These are phyloP conservation scores for Chlorokybus atmophyticus DNA, from an alignment of 139 green algal genomes.

Conservation along the genomic window DNA sequence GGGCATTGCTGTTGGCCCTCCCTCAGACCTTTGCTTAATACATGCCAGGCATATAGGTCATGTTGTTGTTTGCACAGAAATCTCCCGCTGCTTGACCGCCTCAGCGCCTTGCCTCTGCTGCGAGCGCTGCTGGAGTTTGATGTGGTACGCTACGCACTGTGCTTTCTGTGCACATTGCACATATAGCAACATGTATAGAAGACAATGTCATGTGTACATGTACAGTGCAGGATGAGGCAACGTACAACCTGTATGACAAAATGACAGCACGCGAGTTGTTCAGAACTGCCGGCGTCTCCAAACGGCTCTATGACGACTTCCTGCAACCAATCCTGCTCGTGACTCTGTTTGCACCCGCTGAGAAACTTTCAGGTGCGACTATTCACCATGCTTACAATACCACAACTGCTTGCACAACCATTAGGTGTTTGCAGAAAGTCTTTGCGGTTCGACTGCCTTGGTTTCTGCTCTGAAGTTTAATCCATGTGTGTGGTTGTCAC, in stretches of 20 bases:
- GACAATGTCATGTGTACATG: too few species aligned
- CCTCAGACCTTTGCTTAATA: neutral
- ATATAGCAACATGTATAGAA: neutral
- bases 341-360: constrained; percentile 28
- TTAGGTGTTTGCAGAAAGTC: too few species aligned
- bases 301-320: constrained; percentile 32
- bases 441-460: too few species aligned
- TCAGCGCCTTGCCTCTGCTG: constrained; percentile 24
- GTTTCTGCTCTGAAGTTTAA: too few species aligned
- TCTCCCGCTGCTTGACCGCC: constrained; percentile 14
- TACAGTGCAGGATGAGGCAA: constrained; percentile 29
- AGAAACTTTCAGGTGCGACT: constrained; percentile 17
- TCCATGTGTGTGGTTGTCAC: too few species aligned
- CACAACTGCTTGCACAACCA: too few species aligned
- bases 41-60: constrained; percentile 4
- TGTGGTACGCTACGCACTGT: constrained; percentile 1
- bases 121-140: constrained; percentile 24
- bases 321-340: constrained; percentile 32
- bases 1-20: neutral
- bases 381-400: too few species aligned
- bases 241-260: constrained; percentile 32
- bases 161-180: neutral
- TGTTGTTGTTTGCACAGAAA: constrained; percentile 10
- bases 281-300: constrained; percentile 17
- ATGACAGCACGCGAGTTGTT: constrained; percentile 38